Percentiles rank a stretch among this genome's conserved stretches.
Conservation (phyloP, 805 yeast genomes). For the Suhomyces emberorum region DNA sequence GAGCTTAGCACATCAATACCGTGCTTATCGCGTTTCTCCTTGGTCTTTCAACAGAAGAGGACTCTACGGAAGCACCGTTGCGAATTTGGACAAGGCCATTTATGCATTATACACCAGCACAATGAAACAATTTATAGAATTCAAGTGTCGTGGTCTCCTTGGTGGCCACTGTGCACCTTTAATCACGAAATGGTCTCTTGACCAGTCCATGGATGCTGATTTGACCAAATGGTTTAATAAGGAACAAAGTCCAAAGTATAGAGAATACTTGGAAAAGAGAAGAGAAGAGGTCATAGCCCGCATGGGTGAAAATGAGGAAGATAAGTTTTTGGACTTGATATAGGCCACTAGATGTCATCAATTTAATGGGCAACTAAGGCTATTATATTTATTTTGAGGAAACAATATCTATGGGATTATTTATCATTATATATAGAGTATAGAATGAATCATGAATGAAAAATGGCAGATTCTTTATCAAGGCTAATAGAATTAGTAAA, state of each 20-base stretch:
- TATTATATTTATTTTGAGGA: too few species aligned
- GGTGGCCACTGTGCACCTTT: conserved; percentile 30
- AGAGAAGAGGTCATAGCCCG: conserved; percentile 22
- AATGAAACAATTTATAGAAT: conserved; percentile 25
- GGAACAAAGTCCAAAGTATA: conserved; percentile 18
- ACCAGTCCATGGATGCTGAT: conserved; percentile 23
- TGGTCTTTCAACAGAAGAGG: conserved; percentile 18
- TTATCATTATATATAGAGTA: too few species aligned
- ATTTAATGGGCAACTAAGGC: too few species aligned
- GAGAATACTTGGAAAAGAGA: conserved; percentile 20
- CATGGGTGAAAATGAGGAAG: conserved; percentile 23
- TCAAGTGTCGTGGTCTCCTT: conserved; percentile 24
- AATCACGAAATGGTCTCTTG: conserved; percentile 36
- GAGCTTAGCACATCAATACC: conserved; percentile 11
- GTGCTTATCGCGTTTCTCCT: conserved; percentile 10
- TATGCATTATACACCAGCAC: conserved; percentile 16
- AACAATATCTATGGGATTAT: too few species aligned
- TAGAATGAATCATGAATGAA: too few species aligned
- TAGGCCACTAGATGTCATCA: too few species aligned
- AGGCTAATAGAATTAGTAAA: too few species aligned
- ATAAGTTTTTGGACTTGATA: conserved; percentile 29
- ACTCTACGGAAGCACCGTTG: conserved; percentile 3
- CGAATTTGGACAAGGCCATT: conserved; percentile 7
- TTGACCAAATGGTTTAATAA: conserved; percentile 20
- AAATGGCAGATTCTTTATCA: too few species aligned